These are phyloP conservation scores for Sanghuangporus baumii DNA, from an alignment of 1,284 basidiomycete species.

Conservation along the genomic window DNA sequence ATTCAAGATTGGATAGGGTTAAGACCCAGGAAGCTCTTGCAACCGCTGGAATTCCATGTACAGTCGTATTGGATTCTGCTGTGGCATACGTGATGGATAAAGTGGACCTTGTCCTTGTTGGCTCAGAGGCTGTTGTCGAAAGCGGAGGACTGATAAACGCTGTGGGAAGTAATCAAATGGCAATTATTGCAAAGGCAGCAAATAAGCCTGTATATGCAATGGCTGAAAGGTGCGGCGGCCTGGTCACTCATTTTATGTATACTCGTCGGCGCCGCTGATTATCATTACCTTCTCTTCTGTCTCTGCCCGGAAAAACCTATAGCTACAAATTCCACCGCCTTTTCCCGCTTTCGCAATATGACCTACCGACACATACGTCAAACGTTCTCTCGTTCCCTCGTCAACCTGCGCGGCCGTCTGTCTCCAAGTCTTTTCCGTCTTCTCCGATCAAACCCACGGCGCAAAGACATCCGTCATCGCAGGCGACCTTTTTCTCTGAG, in stretches of 20 bases:
- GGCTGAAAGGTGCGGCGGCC: constrained; percentile 72
- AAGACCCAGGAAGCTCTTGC: constrained; percentile 84
- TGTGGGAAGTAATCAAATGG: constrained; percentile 94
- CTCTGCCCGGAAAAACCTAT: constrained; percentile 21
- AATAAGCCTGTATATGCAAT: constrained; percentile 97
- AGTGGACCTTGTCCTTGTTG: constrained; percentile 87
- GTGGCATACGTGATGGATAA: constrained; percentile 97
- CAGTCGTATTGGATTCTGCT: constrained; percentile 92
- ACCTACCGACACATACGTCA: constrained; percentile 82
- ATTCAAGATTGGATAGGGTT: constrained; percentile 44
- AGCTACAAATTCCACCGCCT: constrained; percentile 97
- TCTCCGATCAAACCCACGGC: constrained; percentile 19
- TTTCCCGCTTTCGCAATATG: constrained; percentile 95
- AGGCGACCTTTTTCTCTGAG: constrained; percentile 24
- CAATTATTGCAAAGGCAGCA: constrained; percentile 89
- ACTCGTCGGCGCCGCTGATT: constrained; percentile 2
- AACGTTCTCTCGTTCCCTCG: constrained; percentile 62
- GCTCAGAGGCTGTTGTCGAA: constrained; percentile 96
- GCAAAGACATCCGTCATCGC: constrained; percentile 13
- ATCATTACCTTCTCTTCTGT: constrained; percentile 18
- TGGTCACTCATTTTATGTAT: constrained; percentile 15
- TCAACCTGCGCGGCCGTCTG: constrained; percentile 25
- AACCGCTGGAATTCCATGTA: constrained; percentile 87
- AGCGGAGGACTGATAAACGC: constrained; percentile 87
- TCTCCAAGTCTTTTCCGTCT: constrained; percentile 8